Percentiles rank a stretch among this genome's conserved stretches.
These are phyloP conservation scores for Entomortierella chlamydospora DNA, from an alignment of 192 early-diverging fungal genomes.

Conservation along the genomic window DNA sequence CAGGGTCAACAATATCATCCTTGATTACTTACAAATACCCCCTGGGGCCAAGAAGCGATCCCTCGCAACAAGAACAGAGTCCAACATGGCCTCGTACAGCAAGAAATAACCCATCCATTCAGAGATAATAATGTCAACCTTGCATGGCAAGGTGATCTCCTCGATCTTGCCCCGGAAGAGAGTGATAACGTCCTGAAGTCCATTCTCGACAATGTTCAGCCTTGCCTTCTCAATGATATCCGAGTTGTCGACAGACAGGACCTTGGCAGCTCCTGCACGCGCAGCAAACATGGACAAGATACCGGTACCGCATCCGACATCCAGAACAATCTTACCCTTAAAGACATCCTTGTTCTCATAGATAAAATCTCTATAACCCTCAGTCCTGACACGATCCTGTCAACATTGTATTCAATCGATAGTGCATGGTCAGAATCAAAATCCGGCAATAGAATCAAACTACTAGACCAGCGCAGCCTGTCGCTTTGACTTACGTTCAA, in stretches of 20 bases:
- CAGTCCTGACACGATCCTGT: slow-evolving; percentile 97
- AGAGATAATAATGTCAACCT: slow-evolving; percentile 99
- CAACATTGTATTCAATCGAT: too few relatives aligned
- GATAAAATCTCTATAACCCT: slow-evolving; percentile 92
- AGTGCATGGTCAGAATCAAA: too few relatives aligned
- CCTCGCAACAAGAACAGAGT: slow-evolving; percentile 97
- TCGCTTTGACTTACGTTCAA: slow-evolving; percentile 32
- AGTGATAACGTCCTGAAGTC: slow-evolving; percentile 86
- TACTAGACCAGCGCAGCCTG: too few relatives aligned
- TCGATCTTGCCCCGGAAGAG: slow-evolving; percentile 98
- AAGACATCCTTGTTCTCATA: slow-evolving; percentile 97
- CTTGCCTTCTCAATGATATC: slow-evolving; percentile 97
- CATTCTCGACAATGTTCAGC: slow-evolving; percentile 95
- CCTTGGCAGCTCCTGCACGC: slow-evolving; percentile 86
- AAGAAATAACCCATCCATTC: slow-evolving; percentile 99
- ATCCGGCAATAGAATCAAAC: too few relatives aligned
- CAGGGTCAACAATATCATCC: too few relatives aligned
- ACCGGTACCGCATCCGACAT: slow-evolving; percentile 99
- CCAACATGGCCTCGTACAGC: slow-evolving; percentile 98
- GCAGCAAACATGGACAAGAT: slow-evolving; percentile 99
- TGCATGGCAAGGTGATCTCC: slow-evolving; percentile 92
- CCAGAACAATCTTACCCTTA: slow-evolving; percentile 96
- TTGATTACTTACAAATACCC: slow-evolving; percentile 89
- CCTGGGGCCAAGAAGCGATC: slow-evolving; percentile 85
- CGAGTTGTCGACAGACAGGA: slow-evolving; percentile 84